Evolutionary conservation across 768 basidiomycete genomes (phyloP).

Genomic region (Tylopilus subfusipes): DNA sequence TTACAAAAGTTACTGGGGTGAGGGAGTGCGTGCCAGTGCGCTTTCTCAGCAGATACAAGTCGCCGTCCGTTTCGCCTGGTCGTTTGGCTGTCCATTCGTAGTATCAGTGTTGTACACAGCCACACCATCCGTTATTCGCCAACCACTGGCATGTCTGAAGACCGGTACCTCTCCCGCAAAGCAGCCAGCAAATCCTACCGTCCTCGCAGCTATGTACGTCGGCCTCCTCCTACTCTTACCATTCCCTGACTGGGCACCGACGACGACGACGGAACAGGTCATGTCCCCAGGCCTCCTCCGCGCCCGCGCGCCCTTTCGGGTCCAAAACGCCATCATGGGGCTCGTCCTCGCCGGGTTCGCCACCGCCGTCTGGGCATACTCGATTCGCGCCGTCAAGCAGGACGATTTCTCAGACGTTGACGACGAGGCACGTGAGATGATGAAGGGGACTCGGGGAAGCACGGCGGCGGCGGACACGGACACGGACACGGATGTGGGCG

Average conservation of each 20-base stretch:
- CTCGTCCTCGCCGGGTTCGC: constrained; percentile 67
- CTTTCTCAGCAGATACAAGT: no score
- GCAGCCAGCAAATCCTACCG: constrained; percentile 35
- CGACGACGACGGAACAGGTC: constrained; percentile 33
- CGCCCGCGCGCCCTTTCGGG: constrained; percentile 79
- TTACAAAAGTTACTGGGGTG: constrained; percentile 50
- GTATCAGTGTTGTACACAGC: constrained; percentile 12
- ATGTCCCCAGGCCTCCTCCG: constrained; percentile 88
- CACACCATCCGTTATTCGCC: neutral
- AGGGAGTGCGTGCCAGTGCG: no score
- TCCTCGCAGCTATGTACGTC: constrained; percentile 37
- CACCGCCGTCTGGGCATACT: constrained; percentile 85
- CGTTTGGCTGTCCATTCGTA: neutral
- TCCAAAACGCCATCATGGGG: constrained; percentile 80
- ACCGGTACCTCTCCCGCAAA: constrained; percentile 35
- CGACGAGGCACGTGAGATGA: constrained; percentile 65
- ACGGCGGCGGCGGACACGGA: neutral
- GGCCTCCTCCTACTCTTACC: neutral
- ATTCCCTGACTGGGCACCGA: neutral
- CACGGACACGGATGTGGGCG: no score
- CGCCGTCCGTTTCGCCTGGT: no score
- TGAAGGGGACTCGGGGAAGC: constrained; percentile 18
- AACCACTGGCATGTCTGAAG: constrained; percentile 32
- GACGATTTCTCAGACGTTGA: constrained; percentile 88
- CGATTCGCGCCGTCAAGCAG: constrained; percentile 91